phyloP scores from a whole-genome alignment of 23 red algal genomes.

The Gracilaria domingensis region DNA sequence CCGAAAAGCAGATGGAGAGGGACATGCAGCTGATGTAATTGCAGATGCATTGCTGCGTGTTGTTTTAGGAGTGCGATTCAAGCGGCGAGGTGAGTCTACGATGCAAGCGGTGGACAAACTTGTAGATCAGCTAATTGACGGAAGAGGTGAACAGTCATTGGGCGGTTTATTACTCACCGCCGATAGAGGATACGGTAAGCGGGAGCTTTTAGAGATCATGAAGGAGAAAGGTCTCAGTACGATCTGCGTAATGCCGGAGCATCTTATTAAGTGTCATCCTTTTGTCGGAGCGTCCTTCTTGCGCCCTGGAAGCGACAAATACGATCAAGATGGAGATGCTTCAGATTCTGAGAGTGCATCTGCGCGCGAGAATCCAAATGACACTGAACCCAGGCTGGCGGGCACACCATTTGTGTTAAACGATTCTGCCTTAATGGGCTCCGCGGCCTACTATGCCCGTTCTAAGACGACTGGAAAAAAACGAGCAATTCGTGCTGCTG shows the following conservation, averaged over 20 bases:
- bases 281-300: slow-evolving; percentile 12
- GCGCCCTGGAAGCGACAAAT: not conserved
- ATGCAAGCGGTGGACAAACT: not conserved
- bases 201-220: not conserved
- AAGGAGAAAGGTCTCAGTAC: not conserved
- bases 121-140: not conserved
- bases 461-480: not conserved
- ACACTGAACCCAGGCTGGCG: no score
- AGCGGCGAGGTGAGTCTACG: not conserved
- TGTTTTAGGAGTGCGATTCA: not conserved
- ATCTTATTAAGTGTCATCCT: slow-evolving; percentile 18
- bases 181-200: slow-evolving; percentile 20
- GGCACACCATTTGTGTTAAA: not conserved
- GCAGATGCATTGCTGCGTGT: slow-evolving; percentile 4
- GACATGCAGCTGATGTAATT: slow-evolving; percentile 3
- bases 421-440: not conserved
- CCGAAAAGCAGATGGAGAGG: slow-evolving; percentile 3
- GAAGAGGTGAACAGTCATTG: not conserved
- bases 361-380: not conserved
- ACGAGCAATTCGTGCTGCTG: not conserved
- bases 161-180: not conserved
- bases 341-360: not conserved
- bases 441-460: not conserved
- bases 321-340: not conserved
- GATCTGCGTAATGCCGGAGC: not conserved